phyloP scores from a whole-genome alignment of 2,329 filamentous ascomycete genomes.

The Aspergillus sp. region DNA sequence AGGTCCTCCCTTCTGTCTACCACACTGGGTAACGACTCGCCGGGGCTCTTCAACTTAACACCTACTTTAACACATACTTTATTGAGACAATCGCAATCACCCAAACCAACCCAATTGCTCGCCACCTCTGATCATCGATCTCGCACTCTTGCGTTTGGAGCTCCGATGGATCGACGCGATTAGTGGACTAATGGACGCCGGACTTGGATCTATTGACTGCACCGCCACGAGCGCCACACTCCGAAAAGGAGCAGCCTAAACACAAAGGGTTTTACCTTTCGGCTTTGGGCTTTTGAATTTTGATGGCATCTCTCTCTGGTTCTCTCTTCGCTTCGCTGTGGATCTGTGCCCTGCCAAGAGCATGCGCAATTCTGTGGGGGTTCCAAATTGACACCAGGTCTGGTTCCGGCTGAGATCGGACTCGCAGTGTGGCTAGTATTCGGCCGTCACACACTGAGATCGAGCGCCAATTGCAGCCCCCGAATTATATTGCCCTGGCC shows the following conservation, averaged over 20 bases:
- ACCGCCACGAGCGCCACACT: conserved; percentile 13
- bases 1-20: neutral
- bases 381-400: neutral
- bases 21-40: too few relatives aligned
- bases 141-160: neutral
- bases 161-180: conserved; percentile 11
- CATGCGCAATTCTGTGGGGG: neutral
- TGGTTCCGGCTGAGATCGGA: neutral
- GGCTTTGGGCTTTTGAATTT: neutral
- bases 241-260: neutral
- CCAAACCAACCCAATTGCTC: neutral
- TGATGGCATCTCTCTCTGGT: neutral
- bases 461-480: neutral
- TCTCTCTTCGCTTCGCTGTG: neutral
- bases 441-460: neutral
- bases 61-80: too few relatives aligned
- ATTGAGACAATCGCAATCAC: too few relatives aligned
- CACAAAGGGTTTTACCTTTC: neutral
- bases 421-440: neutral
- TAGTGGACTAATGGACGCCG: conserved; percentile 11
- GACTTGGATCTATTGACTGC: conserved; percentile 16
- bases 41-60: too few relatives aligned
- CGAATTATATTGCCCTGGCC: neutral
- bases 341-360: neutral
- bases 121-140: neutral